Base-by-base conservation (phyloP, 2,329 filamentous ascomycete genomes). In the Nannizzia gypsea region DNA sequence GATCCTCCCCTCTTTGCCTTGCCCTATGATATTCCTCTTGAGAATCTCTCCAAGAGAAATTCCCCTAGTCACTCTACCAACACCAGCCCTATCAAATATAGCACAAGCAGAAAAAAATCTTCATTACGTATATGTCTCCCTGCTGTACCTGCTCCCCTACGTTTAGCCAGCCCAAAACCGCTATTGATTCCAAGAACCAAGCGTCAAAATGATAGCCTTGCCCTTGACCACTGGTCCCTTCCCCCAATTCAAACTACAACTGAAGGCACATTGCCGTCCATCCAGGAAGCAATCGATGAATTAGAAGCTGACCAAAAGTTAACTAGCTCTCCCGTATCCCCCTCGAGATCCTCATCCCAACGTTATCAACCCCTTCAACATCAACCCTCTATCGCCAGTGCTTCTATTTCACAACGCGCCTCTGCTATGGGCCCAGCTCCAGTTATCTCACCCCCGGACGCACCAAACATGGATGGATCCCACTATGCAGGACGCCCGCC, bases 381-480 rank as follows among this genome's bases (percentile, higher is more conserved):
- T 36, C 66, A 67, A 50, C 68, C 63, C 59, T 73, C 70, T 58
- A 71, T 64, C 38, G 69, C 63, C 46, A 68, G 59, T 55, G 64
- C 56, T 63, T 67, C 67, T 63, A 69, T 62, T 31, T 73, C 76
- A 3, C 72, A 74, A 58, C 73, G 75, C 1, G 63, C 73, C 3
- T 78, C 77, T 22, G 74, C 75, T 58, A 65, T 78, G 13, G 71
- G 73, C 22, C 71, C 71, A 52, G 67, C 70, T 3, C 75, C 76
- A 1, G 72, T 67, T 48, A 73, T 78, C 17, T 72, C 74, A 3
- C 72, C 73, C 15, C 73, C 74, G 4, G 65, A 71, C 13, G 69
- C 66, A 22, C 71, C 69, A 1, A 62, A 67, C 11, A 65, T 68
- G 52, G 72, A 74, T 58, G 65, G 66, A 3, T 68, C 71, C n/a